Base-by-base conservation (phyloP, 2,329 filamentous ascomycete species). In the Colletotrichum sp. region DNA sequence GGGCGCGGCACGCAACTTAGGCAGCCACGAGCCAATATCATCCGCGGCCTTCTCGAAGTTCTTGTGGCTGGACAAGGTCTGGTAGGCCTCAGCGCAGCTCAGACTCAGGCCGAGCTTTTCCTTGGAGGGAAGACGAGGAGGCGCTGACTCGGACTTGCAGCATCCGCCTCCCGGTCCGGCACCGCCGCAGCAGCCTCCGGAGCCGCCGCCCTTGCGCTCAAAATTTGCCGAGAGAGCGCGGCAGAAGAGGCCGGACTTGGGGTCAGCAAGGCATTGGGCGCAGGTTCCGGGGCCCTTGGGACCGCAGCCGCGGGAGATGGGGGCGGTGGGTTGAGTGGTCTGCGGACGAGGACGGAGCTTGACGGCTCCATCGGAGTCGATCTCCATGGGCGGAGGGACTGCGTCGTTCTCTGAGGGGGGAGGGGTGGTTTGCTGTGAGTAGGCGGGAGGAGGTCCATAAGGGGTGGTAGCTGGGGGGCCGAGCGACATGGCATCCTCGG, bases 221-320 rank as follows among this genome's bases (percentile, higher is more conserved):
- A 91, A 86, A 78, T 87, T 93, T 76, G 94, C 94, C 28, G 94
- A 94, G 68, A 96, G 91, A 13, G 94, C 93, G 77, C 95, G 94
- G 84, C 95, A 97, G 87, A 97, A 97, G 48, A 96, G 90, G 2
- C 94, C 95, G 5, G 94, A 95, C 81, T 94, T 93, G 22, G 95
- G 94, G 81, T 96, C 94, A 3, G 91, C 88, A 75, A 93, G 89
- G 81, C 95, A 97, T 85, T 96, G 94, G 6, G 93, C 91, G 81
- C 95, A 97, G 18, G 93, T 94, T 12, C 95, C 95, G 0, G 95
- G 95, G 0, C 94, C 94, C 69, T 93, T 93, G 48, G 91, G 88
- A 30, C 94, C 90, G 74, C 91, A 93, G 39, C 88, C 86, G 32
- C 84, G 81, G 2, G 82, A 73, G 9, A 22, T 52, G 34, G 81